Conservation (phyloP, 345 rosid species). For the Citrus mangshanensis region DNA sequence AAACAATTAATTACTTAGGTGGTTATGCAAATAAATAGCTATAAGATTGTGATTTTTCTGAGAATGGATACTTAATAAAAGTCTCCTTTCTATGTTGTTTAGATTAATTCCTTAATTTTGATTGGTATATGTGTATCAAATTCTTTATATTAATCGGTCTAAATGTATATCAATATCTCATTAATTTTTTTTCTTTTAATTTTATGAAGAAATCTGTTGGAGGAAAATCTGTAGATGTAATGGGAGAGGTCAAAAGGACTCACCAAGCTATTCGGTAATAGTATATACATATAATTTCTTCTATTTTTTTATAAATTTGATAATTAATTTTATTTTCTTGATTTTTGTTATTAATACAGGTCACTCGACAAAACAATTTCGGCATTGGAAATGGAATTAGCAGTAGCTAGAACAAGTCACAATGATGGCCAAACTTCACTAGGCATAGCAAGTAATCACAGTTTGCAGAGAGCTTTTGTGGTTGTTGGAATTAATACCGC, state of each 20-base stretch:
- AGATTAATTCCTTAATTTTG: background rate
- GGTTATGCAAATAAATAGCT: background rate
- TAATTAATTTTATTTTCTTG: background rate
- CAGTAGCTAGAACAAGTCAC: constrained; percentile 38
- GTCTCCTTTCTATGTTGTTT: background rate
- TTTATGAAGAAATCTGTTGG: constrained; percentile 50
- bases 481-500: constrained; percentile 90
- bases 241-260: constrained; percentile 66
- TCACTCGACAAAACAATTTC: constrained; percentile 71
- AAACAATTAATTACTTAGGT: background rate
- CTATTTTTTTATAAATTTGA: background rate
- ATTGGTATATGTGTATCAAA: background rate
- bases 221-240: constrained; percentile 50
- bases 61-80: background rate
- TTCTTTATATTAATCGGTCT: background rate
- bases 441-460: constrained; percentile 36
- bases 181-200: background rate
- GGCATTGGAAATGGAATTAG: constrained; percentile 61
- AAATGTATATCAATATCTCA: background rate
- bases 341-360: constrained; percentile 21
- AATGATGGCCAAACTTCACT: constrained; percentile 12
- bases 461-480: constrained; percentile 60
- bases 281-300: background rate
- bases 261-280: constrained; percentile 66
- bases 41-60: background rate